Evolutionary conservation across 1,139 yeast species (phyloP).

Genomic region (Candida tetrigidarum): DNA sequence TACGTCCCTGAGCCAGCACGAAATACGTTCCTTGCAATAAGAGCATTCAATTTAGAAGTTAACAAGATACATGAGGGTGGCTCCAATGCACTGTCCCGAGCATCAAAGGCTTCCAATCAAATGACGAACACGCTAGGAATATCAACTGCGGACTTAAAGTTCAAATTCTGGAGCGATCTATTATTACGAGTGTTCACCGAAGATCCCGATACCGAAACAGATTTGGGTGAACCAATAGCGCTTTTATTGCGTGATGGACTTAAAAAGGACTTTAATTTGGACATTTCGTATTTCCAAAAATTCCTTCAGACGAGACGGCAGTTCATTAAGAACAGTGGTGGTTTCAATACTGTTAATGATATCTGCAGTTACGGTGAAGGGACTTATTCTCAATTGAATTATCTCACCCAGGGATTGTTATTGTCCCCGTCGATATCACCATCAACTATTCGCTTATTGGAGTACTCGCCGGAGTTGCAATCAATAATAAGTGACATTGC

Average conservation of each 20-base stretch:
- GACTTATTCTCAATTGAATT: constrained; percentile 73
- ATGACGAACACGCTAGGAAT: constrained; percentile 42
- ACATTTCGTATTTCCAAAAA: constrained; percentile 59
- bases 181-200: constrained; percentile 43
- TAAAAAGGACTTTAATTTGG: constrained; percentile 53
- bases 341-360: constrained; percentile 56
- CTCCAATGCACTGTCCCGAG: constrained; percentile 34
- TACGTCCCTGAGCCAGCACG: constrained; percentile 71
- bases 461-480: constrained; percentile 48
- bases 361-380: constrained; percentile 86
- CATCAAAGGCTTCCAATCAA: constrained; percentile 34
- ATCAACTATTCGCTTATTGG: constrained; percentile 54
- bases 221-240: constrained; percentile 68
- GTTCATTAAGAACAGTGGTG: constrained; percentile 44
- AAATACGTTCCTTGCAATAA: constrained; percentile 67
- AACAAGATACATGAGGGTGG: constrained; percentile 60
- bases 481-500: constrained; percentile 59
- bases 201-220: constrained; percentile 38
- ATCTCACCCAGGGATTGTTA: constrained; percentile 64
- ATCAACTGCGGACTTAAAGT: constrained; percentile 54
- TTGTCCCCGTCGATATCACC: constrained; percentile 65
- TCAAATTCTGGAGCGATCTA: constrained; percentile 65
- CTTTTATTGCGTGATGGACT: constrained; percentile 56
- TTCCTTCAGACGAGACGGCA: constrained; percentile 64
- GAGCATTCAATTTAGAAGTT: constrained; percentile 72